These are phyloP conservation scores for Hyphodiscus sp. DNA, from an alignment of 2,329 filamentous ascomycete species.

Conservation along the genomic window DNA sequence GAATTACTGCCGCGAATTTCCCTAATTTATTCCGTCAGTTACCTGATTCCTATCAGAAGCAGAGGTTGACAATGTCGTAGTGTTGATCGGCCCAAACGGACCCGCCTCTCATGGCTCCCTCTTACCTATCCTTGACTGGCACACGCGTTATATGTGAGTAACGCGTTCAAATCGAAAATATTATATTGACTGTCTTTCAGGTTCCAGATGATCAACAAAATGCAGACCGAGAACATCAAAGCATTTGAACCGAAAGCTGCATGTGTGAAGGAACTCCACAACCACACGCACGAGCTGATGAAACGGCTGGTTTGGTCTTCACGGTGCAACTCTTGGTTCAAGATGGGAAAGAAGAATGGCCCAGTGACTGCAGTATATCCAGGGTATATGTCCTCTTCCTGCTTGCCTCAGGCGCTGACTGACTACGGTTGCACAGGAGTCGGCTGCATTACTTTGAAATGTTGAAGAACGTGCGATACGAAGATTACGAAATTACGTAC, in stretches of 20 bases:
- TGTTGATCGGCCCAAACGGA: slow-evolving; percentile 27
- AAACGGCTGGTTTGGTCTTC: slow-evolving; percentile 21
- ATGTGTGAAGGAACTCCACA: slow-evolving; percentile 25
- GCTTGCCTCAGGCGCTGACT: too few relatives aligned
- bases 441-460: slow-evolving; percentile 42
- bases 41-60: background rate
- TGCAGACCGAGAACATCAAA: slow-evolving; percentile 31
- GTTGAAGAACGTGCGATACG: slow-evolving; percentile 34
- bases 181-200: too few relatives aligned
- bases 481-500: slow-evolving; percentile 38
- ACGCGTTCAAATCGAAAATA: too few relatives aligned
- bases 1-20: slow-evolving; percentile 19
- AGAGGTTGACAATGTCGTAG: background rate
- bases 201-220: slow-evolving; percentile 29
- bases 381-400: too few relatives aligned
- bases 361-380: slow-evolving; percentile 38
- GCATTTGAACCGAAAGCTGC: slow-evolving; percentile 38
- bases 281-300: slow-evolving; percentile 31
- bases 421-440: slow-evolving; percentile 20
- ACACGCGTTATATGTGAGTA: slow-evolving; percentile 28
- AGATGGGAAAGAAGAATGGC: slow-evolving; percentile 16
- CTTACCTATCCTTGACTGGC: slow-evolving; percentile 29
- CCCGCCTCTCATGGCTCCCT: slow-evolving; percentile 25
- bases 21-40: slow-evolving; percentile 27
- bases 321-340: slow-evolving; percentile 24